These are phyloP conservation scores for Cornus kousa DNA, from an alignment of 148 eudicot species.

Conservation along the genomic window DNA sequence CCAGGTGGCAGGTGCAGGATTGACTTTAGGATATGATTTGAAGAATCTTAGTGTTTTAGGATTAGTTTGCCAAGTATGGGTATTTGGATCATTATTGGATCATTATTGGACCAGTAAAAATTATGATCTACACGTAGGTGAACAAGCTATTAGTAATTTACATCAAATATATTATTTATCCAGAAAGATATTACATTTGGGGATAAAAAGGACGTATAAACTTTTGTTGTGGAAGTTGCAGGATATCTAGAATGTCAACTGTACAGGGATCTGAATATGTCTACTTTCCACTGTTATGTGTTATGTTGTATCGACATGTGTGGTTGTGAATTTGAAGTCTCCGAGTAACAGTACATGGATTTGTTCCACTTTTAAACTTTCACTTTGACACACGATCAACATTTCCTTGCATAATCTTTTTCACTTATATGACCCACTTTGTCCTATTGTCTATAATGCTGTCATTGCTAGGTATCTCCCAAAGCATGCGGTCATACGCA, in stretches of 20 bases:
- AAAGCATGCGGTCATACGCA: slow-evolving; percentile 98
- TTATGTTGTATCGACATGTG: neutral
- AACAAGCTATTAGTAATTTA: too few relatives aligned
- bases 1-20: neutral
- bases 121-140: neutral
- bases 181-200: too few relatives aligned
- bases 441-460: slow-evolving; percentile 20
- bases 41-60: too few relatives aligned
- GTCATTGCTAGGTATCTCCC: slow-evolving; percentile 71
- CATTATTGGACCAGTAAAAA: neutral
- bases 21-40: neutral
- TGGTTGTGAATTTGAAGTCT: neutral
- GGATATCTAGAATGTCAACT: neutral
- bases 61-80: neutral
- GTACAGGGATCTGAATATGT: neutral
- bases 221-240: neutral
- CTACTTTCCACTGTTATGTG: neutral
- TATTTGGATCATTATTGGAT: slow-evolving; percentile 6
- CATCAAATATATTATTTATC: too few relatives aligned
- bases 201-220: neutral
- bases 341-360: neutral
- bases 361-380: neutral
- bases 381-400: neutral
- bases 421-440: neutral
- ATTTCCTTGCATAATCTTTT: neutral